Base-by-base conservation (phyloP, 345 rosid species). In the Cardamine resedifolia region DNA sequence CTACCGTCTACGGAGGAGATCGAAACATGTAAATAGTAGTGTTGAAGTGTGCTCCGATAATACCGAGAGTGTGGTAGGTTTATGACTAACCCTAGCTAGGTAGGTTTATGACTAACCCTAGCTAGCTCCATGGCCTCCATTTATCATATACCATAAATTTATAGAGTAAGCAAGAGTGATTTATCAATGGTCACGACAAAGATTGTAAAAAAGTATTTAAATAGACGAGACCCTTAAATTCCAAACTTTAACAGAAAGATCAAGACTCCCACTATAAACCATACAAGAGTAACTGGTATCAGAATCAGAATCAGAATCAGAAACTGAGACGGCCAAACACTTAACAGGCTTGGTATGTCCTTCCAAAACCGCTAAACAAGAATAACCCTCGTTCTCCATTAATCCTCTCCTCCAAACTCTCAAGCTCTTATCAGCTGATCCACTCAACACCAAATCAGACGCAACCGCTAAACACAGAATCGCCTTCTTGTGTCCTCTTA, bases 261-360 rank as follows among this genome's bases (percentile, higher is more conserved):
- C 91, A 83, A 91, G 83, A 72, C 96, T 81, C 4, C 92, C 96
- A 64, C 91, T 85, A 19, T 83, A 91, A 73, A 91, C 81, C 61
- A 79, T 33, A 66, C 71, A 85, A 62, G 80, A 52, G 41, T 61
- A 49, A 30, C 55, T 76, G 0, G 71, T 47, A 36, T 77, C 44
- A 3, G 26, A 64, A 58, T 14, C 44, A 3, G 26, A 64, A 58
- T 14, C 71, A 0, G 75, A 55, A 44, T 72, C 74, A 12, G 61
- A 68, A 63, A 72, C 60, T 1, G 66, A 66, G 0, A 79, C 79
- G 0, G 82, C 68, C 85, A 91, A 58, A 64, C 88, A 91, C 85
- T 91, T 91, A 34, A 91, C 82, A n/a, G 93, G 85, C 45, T 66
- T 70, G 19, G 39, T 38, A 75, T 91, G 96, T 39, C 93, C 97